Evolutionary conservation across 2,329 filamentous ascomycete genomes (phyloP).

Genomic region (Phialophora verrucosa): DNA sequence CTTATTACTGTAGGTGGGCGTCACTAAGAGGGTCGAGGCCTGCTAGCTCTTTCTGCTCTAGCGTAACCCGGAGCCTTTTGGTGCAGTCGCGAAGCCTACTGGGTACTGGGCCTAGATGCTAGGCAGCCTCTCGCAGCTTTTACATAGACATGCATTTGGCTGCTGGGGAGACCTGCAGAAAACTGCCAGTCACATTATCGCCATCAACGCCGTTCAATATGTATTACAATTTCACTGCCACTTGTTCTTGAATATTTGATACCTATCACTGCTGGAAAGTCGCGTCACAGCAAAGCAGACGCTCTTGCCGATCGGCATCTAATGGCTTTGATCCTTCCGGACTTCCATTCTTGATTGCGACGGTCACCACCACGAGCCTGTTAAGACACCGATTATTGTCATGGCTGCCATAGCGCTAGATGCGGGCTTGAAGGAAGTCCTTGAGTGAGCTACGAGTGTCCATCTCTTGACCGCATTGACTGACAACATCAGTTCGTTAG

Average conservation of each 20-base stretch:
- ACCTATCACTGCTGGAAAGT: background rate
- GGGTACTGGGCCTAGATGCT: background rate
- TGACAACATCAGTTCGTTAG: conserved; percentile 65
- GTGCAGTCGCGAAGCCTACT: conserved; percentile 8
- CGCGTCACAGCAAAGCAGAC: background rate
- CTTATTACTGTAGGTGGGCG: too few species aligned
- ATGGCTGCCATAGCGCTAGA: conserved; percentile 33
- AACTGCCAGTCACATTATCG: background rate
- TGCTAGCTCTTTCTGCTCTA: conserved; percentile 15
- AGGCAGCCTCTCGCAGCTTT: conserved; percentile 10
- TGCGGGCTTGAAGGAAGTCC: conserved; percentile 38
- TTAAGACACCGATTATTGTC: background rate
- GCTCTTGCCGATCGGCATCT: conserved; percentile 8
- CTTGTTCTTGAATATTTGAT: conserved; percentile 8
- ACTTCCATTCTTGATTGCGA: conserved; percentile 17
- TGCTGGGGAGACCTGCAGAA: background rate
- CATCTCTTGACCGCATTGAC: conserved; percentile 7
- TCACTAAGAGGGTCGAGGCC: background rate
- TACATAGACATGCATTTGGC: conserved; percentile 1
- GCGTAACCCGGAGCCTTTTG: conserved; percentile 12
- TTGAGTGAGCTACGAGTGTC: conserved; percentile 34
- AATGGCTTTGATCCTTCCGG: conserved; percentile 26
- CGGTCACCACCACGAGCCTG: conserved; percentile 3
- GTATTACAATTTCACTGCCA: background rate
- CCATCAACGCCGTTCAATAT: conserved; percentile 2